Percentiles rank a stretch among this genome's conserved stretches.
phyloP scores from a whole-genome alignment of 805 yeast genomes.

The Metschnikowia reukaufii region DNA sequence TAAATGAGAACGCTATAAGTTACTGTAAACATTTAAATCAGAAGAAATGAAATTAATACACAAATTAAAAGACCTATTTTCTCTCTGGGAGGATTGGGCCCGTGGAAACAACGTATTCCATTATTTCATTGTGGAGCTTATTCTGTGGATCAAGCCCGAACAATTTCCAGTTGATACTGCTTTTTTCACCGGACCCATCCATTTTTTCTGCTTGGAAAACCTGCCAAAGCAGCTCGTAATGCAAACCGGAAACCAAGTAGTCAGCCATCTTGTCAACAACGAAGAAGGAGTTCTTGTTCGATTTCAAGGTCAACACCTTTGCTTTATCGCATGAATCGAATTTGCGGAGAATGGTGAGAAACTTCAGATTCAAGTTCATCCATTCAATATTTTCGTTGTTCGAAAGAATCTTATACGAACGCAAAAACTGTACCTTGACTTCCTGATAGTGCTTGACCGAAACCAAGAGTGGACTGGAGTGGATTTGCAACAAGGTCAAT shows the following conservation, averaged over 20 bases:
- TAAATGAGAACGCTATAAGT: too few species aligned
- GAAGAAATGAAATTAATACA: not conserved
- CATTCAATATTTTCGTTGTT: constrained; percentile 9
- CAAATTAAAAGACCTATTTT: not conserved
- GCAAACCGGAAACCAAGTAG: constrained; percentile 36
- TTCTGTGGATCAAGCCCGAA: constrained; percentile 29
- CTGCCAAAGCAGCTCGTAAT: constrained; percentile 42
- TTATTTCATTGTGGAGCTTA: constrained; percentile 13
- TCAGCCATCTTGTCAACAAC: constrained; percentile 35
- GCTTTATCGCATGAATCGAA: constrained; percentile 14
- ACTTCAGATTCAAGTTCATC: constrained; percentile 11
- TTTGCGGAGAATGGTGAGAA: constrained; percentile 17
- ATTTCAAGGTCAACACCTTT: constrained; percentile 8
- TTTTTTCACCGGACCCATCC: not conserved
- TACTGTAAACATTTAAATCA: too few species aligned
- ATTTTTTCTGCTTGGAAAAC: constrained; percentile 29
- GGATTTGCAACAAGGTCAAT: constrained; percentile 32
- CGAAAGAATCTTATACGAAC: constrained; percentile 14
- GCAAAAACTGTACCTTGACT: constrained; percentile 14
- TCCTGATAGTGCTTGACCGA: constrained; percentile 14
- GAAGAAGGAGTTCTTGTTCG: constrained; percentile 23
- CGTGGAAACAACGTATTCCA: constrained; percentile 12
- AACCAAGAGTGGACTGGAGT: constrained; percentile 16
- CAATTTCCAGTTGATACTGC: constrained; percentile 25
- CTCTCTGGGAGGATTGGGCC: constrained; percentile 9